Base-by-base conservation (phyloP, 106 monocot species). In the Iris macrosiphon region DNA sequence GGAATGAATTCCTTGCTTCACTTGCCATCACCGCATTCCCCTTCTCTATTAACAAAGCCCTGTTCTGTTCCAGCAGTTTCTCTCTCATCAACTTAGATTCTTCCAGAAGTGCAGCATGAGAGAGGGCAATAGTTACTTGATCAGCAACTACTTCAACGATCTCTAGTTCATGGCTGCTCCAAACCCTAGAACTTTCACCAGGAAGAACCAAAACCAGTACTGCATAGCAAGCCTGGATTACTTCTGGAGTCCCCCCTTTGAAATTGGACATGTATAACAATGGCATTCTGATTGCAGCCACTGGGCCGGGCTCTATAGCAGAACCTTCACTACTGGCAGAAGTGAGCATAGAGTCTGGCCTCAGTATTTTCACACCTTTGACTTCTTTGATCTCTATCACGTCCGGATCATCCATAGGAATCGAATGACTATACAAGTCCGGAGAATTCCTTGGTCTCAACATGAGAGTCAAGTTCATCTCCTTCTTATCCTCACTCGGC, bases 61-160 rank as follows among this genome's bases (percentile, higher is more conserved):
- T 54, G 51, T 88, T 78, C 61, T 79, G 82, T 53, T 79, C 68
- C 2, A 29, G 68, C 24, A 82, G 48, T 55, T 75, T 65, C 3
- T 82, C 87, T 20, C 82, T 68, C 87, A 79, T 82, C 52, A 72
- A 33, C 54, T 75, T 82, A 0, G 82, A 82, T 40, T 88, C 87
- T 65, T 88, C 87, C 34, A 88, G 45, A 27, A 82, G 61, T 15
- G 78, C 67, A 49, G 87, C 87, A 65, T 88, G 87, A 3, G 82
- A 82, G 7, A 88, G 75, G 17, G 87, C 87, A 40, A 88, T 82
- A 5, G 87, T 72, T 10, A 88, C 82, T 60, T 88, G 87, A 66
- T 82, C 87, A 17, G 82, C 87, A 8, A 88, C 72, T 2, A 81
- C 82, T 52, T 78, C 75, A 30, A 82, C 61, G 27, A 82, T 75